These are phyloP conservation scores for Avena atlantica DNA, from an alignment of 176 grass and related monocot species.

Conservation along the genomic window DNA sequence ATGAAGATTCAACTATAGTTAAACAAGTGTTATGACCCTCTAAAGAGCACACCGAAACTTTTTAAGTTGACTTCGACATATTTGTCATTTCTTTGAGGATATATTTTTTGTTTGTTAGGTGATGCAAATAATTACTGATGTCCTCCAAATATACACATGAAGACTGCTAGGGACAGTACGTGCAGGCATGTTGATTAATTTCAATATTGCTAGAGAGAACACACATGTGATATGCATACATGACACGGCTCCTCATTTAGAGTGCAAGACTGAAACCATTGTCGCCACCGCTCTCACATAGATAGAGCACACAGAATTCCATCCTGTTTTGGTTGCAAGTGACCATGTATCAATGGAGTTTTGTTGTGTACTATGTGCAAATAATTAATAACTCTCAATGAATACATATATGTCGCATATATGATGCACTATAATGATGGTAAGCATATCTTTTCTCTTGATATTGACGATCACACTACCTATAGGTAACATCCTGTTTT, in stretches of 20 bases:
- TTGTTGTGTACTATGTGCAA: neutral
- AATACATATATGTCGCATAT: neutral
- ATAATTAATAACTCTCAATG: neutral
- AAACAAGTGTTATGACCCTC: neutral
- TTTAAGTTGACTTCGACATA: neutral
- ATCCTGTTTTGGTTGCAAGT: neutral
- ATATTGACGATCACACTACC: no score
- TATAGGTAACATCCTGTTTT: no score
- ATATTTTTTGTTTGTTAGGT: neutral
- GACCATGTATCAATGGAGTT: neutral
- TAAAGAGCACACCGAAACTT: neutral
- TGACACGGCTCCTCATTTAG: no score
- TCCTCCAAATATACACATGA: neutral
- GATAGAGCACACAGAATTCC: neutral
- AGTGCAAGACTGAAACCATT: neutral
- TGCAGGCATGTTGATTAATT: neutral
- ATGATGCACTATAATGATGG: neutral
- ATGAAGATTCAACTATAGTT: neutral
- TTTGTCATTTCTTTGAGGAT: neutral
- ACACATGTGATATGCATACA: no score
- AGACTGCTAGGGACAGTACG: neutral
- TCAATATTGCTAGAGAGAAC: neutral
- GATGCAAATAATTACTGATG: neutral
- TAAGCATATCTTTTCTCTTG: conserved; percentile 4
- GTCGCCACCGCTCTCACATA: neutral